Base-by-base conservation (phyloP, 169 alveolate species). In the Plasmodium adleri region DNA sequence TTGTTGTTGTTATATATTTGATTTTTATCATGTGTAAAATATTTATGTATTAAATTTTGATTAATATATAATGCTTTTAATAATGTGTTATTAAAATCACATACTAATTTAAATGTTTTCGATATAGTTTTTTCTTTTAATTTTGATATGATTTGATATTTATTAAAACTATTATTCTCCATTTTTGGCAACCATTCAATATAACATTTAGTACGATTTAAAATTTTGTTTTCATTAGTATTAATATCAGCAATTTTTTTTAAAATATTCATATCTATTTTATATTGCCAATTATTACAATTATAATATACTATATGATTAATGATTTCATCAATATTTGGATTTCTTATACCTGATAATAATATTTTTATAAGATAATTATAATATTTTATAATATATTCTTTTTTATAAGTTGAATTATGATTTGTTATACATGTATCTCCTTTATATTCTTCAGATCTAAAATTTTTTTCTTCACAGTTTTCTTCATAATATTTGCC, bases 1-100 rank as follows among this genome's bases (percentile, higher is more conserved):
- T 28, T 28, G 13, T 50, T 26, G 12, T 28, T 68, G 17, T 8
- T 50, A 68, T 56, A 62, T 9, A 59, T 9, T 10, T 6, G 3
- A 56, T 62, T 22, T 74, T 71, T 60, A 6, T 70, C 13, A 59
- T 47, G 64, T 4, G 70, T 17, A 12, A 59, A 60, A 45, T 71
- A 73, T 22, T 58, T 56, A 12, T 85, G 60, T 13, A 85, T 71
- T 45, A 62, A 17, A 70, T 85, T 85, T 32, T 85, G 87, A 85
- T 85, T 85, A 45, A 85, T 85, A 49, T 71, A 85, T 15, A 85
- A n/a, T 6, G 76, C 54, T 20, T 85, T 85, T 50, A 85, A 63
- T 15, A 71, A 7, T 12, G 88, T 15, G 24, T 85, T 85, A 52
- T 85, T 85, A 71, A 85, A 85, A 70, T 85, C 92, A 12, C 92